These are phyloP conservation scores for Barnettozyma botsteinii DNA, from an alignment of 805 yeast species.

Conservation along the genomic window DNA sequence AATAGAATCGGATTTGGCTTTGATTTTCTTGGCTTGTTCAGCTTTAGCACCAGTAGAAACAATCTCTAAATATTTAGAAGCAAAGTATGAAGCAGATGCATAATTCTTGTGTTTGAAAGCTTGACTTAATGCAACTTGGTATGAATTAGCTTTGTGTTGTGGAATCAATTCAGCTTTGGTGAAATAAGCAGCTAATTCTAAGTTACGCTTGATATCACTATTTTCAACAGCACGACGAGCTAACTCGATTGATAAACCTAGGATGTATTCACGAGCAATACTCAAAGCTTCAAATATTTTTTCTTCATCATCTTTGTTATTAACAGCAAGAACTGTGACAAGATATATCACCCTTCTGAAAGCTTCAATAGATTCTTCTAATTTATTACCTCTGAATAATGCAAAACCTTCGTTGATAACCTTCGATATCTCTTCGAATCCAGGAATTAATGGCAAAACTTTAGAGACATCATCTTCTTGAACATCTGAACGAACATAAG, in stretches of 20 bases:
- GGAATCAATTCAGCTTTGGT: slow-evolving; percentile 78
- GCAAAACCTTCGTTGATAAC: slow-evolving; percentile 68
- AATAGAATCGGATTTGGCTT: slow-evolving; percentile 69
- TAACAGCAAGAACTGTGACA: slow-evolving; percentile 64
- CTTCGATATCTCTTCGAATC: slow-evolving; percentile 58
- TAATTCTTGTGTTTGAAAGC: slow-evolving; percentile 84
- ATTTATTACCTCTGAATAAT: slow-evolving; percentile 74
- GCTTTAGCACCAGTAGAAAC: slow-evolving; percentile 72
- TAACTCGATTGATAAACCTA: slow-evolving; percentile 88
- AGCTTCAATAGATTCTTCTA: slow-evolving; percentile 70
- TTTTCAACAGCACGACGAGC: slow-evolving; percentile 77
- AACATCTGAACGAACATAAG: slow-evolving; percentile 58
- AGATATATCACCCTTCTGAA: slow-evolving; percentile 81
- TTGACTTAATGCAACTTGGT: slow-evolving; percentile 93
- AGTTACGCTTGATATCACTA: slow-evolving; percentile 70
- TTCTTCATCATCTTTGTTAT: slow-evolving; percentile 66
- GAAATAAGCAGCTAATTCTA: slow-evolving; percentile 94
- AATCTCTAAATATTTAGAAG: slow-evolving; percentile 70
- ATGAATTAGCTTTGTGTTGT: slow-evolving; percentile 79
- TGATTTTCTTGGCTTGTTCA: slow-evolving; percentile 82
- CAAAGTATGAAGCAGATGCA: slow-evolving; percentile 86
- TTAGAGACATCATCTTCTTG: slow-evolving; percentile 47
- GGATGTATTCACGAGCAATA: slow-evolving; percentile 81
- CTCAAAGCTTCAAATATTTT: slow-evolving; percentile 66
- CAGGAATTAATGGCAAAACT: slow-evolving; percentile 67